Base-by-base conservation (phyloP, 306 rosid genomes). In the Aeschynomene evenia region DNA sequence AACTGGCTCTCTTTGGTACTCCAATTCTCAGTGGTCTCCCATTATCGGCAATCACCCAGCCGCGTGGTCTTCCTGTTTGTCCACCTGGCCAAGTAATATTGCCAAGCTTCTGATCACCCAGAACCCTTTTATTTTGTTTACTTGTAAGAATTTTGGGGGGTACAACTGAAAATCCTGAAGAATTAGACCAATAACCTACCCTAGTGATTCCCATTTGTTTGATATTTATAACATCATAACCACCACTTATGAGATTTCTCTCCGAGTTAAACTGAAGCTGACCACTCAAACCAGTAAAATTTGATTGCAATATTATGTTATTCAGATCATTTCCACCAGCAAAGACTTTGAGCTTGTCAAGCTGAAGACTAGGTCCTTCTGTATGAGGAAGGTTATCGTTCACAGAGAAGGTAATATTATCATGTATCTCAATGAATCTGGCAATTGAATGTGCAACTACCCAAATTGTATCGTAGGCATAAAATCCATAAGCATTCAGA, bases 31-130 rank as follows among this genome's bases (percentile, higher is more conserved):
- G 77, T 6, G 99, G 96, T 58, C 84, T 87, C 48, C 78, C 89
- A 68, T 80, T 37, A 57, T 74, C 81, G 46, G 99, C 96, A 78
- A 94, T 64, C 71, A 77, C 96, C 99, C 99, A 94, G 24, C 99
- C 99, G 4, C 96, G 99, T 9, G 99, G 99, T 24, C 65, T 83
- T 53, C 60, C 86, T 11, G 81, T 87, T 76, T 63, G 68, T 60
- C 96, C 97, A 45, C 99, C 97, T 13, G 97, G 95, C 99, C 99
- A 94, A 52, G 88, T 88, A 42, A 88, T 84, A 66, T 71, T 79
- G 49, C 45, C 74, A 72, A 94, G 96, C 80, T 84, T 87, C 74
- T 94, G 95, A 69, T 82, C 81, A 59, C 40, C 66, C 22, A 19
- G 65, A 50, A 80, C 55, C 76, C 55, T 54, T 22, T 60, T 67